Conservation (phyloP, 2,329 filamentous ascomycete genomes). For the Verruconis gallopava region DNA sequence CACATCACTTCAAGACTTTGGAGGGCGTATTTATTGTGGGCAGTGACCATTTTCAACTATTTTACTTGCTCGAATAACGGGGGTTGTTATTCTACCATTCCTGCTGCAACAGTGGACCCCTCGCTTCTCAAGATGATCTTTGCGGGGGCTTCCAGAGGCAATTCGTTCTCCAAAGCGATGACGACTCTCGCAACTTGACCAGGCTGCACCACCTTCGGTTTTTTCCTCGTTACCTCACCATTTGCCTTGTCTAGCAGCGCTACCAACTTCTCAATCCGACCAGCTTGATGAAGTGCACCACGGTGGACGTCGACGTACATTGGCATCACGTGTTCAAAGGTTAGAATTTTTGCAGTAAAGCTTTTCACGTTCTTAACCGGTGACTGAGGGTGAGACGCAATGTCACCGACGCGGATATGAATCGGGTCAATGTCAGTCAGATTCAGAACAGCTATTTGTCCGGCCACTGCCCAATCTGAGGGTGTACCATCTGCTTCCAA, state of each 20-base stretch:
- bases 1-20: too few species aligned
- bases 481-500: constrained; percentile 62
- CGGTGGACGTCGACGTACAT: constrained; percentile 83
- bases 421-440: constrained; percentile 73
- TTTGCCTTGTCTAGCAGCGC: constrained; percentile 67
- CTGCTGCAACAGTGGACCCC: constrained; percentile 78
- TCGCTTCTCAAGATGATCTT: constrained; percentile 68
- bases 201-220: constrained; percentile 70
- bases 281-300: constrained; percentile 68
- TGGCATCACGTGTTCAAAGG: constrained; percentile 80
- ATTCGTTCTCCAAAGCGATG: constrained; percentile 45
- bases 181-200: constrained; percentile 63
- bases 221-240: constrained; percentile 67
- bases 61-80: too few species aligned
- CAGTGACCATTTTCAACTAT: too few species aligned
- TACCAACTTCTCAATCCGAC: constrained; percentile 57
- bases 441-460: constrained; percentile 77
- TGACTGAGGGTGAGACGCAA: constrained; percentile 58
- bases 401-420: constrained; percentile 66
- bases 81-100: too few species aligned
- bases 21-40: too few species aligned
- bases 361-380: constrained; percentile 59
- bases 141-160: constrained; percentile 69
- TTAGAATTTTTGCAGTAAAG: constrained; percentile 73
- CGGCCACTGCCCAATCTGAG: constrained; percentile 82